phyloP scores from a whole-genome alignment of 225 moss, liverwort and hornwort genomes.

The Thuidium tamariscinum region DNA sequence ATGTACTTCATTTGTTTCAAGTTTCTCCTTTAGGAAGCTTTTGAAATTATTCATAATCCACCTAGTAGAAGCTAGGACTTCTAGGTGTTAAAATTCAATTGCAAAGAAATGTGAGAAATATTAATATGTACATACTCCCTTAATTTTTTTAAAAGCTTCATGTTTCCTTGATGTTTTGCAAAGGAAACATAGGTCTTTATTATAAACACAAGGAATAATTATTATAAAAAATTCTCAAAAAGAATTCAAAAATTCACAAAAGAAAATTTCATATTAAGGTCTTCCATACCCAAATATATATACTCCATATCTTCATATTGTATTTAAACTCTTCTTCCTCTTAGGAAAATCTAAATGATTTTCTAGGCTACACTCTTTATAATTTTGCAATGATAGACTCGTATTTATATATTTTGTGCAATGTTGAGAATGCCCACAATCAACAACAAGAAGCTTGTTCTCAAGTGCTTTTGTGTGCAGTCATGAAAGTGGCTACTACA shows the following conservation, averaged over 20 bases:
- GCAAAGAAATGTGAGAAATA: neutral
- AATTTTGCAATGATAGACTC: accelerated
- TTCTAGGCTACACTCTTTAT: accelerated
- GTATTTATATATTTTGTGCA: accelerated
- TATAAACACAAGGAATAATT: too few species aligned
- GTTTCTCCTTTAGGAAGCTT: too few species aligned
- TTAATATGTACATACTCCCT: accelerated
- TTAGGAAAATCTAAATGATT: neutral
- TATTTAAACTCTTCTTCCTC: neutral
- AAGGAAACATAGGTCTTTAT: neutral
- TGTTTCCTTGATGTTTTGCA: too few species aligned
- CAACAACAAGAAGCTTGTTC: accelerated
- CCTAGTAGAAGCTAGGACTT: accelerated
- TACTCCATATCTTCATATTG: too few species aligned
- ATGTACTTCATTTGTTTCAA: neutral
- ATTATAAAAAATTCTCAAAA: neutral
- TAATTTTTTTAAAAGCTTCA: too few species aligned
- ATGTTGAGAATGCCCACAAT: neutral
- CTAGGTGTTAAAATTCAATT: neutral
- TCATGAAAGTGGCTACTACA: too few species aligned
- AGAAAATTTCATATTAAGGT: accelerated
- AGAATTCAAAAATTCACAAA: neutral
- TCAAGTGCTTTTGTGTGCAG: too few species aligned
- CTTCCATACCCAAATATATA: accelerated
- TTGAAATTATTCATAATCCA: too few species aligned